A percentile compares a stretch with the other conserved stretches of the same genome.
These are phyloP conservation scores for Kwoniella bestiolae DNA, from an alignment of 768 basidiomycete species.

Conservation along the genomic window DNA sequence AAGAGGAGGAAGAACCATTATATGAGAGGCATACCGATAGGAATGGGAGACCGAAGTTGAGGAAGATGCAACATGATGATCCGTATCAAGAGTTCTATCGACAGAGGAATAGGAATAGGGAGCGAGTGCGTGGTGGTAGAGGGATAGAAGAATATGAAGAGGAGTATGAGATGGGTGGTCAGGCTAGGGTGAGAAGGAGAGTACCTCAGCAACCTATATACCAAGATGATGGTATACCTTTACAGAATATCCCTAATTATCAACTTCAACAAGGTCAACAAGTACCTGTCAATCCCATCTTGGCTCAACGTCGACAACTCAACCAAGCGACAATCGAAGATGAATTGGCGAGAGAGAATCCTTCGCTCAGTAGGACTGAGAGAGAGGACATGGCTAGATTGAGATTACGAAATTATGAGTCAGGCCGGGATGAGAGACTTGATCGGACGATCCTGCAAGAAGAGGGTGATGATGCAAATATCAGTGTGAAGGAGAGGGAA, in stretches of 20 bases:
- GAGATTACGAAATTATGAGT: slow-evolving; percentile 5
- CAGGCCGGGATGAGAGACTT: too few relatives aligned
- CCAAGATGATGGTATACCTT: neutral
- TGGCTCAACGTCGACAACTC: neutral
- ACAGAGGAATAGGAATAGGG: slow-evolving; percentile 1
- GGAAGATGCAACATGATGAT: slow-evolving; percentile 5
- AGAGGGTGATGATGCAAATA: too few relatives aligned
- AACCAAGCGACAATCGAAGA: neutral
- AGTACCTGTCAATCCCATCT: neutral
- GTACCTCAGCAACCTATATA: neutral
- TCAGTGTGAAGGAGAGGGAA: too few relatives aligned
- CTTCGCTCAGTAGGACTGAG: neutral
- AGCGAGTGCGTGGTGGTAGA: neutral
- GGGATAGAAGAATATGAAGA: slow-evolving; percentile 12
- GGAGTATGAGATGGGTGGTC: slow-evolving; percentile 12
- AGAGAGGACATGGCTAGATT: slow-evolving; percentile 10
- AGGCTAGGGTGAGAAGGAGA: neutral
- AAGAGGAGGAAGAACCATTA: slow-evolving; percentile 13
- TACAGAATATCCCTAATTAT: neutral
- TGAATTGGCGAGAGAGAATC: slow-evolving; percentile 16
- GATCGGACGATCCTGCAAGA: too few relatives aligned
- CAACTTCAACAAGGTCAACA: slow-evolving; percentile 7
- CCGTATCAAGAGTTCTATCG: slow-evolving; percentile 8
- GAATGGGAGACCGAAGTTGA: slow-evolving; percentile 8
- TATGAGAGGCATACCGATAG: slow-evolving; percentile 15